phyloP scores from a whole-genome alignment of 768 basidiomycete species.

The Rhizopogon salebrosus region DNA sequence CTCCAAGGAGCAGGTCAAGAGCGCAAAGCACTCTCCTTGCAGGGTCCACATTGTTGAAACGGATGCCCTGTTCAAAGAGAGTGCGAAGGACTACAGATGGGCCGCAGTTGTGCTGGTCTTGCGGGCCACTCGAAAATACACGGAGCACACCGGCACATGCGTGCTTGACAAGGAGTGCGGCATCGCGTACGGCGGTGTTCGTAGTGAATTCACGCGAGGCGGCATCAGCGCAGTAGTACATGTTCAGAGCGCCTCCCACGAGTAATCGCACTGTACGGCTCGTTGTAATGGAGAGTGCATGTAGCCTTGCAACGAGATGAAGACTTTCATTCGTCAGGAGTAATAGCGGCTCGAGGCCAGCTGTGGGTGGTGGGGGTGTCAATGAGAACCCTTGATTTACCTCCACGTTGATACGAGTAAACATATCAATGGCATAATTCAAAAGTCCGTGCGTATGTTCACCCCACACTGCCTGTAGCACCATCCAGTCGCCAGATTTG shows the following conservation, averaged over 20 bases:
- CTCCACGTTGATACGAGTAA: conserved; percentile 46
- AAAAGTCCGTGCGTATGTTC: conserved; percentile 54
- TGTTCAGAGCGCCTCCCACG: conserved; percentile 40
- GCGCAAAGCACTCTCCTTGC: conserved; percentile 50
- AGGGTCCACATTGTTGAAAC: conserved; percentile 45
- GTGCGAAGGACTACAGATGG: conserved; percentile 51
- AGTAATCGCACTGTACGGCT: conserved; percentile 44
- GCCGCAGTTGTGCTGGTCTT: conserved; percentile 26
- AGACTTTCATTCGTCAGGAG: conserved; percentile 49
- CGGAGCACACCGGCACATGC: conserved; percentile 48
- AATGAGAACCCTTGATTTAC: conserved; percentile 49
- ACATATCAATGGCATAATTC: conserved; percentile 49
- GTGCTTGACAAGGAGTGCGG: conserved; percentile 41
- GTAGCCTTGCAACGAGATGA: conserved; percentile 42
- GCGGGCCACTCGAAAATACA: conserved; percentile 30
- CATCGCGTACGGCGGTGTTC: conserved; percentile 12
- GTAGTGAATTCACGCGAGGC: conserved; percentile 22
- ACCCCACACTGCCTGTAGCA: conserved; percentile 56
- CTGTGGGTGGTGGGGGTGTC: conserved; percentile 29
- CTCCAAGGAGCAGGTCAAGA: conserved; percentile 49
- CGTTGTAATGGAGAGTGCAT: conserved; percentile 43
- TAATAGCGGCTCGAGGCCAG: conserved; percentile 49
- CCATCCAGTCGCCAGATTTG: conserved; percentile 42
- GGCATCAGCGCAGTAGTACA: conserved; percentile 50
- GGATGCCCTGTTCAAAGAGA: conserved; percentile 46